Evolutionary conservation across 2,329 filamentous ascomycete species (phyloP).

Genomic region (Penicillium palitans): DNA sequence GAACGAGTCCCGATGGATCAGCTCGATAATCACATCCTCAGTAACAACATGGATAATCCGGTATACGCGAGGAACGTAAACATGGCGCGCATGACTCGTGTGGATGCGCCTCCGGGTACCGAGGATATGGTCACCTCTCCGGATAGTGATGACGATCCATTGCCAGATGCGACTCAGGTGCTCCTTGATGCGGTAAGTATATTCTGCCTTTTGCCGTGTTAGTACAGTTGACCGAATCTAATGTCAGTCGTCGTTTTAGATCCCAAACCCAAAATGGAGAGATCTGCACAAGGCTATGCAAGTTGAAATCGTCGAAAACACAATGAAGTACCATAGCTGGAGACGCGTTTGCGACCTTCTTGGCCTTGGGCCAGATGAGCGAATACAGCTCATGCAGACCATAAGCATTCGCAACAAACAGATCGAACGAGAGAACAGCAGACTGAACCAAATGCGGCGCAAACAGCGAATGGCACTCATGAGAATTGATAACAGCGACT

Average conservation of each 20-base stretch:
- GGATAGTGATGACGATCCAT: conserved; percentile 25
- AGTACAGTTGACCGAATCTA: background rate
- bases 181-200: conserved; percentile 14
- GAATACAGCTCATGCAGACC: conserved; percentile 19
- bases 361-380: conserved; percentile 27
- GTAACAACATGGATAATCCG: conserved; percentile 32
- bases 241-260: background rate
- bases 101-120: background rate
- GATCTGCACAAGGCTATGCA: conserved; percentile 36
- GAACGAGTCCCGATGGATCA: background rate
- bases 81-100: conserved; percentile 14
- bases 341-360: conserved; percentile 25
- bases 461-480: conserved; percentile 37
- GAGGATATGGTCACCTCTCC: conserved; percentile 13
- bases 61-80: conserved; percentile 34
- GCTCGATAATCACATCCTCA: conserved; percentile 27
- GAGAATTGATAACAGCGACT: conserved; percentile 34
- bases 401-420: conserved; percentile 29
- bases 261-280: conserved; percentile 31
- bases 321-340: conserved; percentile 28
- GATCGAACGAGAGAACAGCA: conserved; percentile 29
- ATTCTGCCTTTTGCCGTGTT: background rate
- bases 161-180: conserved; percentile 6
- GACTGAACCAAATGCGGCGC: conserved; percentile 35
- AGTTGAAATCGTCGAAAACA: conserved; percentile 39